phyloP scores from a whole-genome alignment of 495 filamentous ascomycete genomes.

The Ascobolus immersus region DNA sequence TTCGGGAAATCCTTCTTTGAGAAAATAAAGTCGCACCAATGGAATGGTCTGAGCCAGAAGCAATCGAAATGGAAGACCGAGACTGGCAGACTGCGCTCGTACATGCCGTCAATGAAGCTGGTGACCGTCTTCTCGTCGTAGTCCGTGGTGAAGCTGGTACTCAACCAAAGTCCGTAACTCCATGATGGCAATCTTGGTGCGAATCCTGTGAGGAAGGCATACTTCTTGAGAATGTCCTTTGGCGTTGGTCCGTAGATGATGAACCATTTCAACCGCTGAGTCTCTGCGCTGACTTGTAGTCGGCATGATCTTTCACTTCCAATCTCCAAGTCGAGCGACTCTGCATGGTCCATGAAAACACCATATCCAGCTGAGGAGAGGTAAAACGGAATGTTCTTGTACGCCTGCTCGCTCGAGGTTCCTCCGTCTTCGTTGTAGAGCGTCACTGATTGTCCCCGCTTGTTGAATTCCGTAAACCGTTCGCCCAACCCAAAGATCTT shows the following conservation, averaged over 20 bases:
- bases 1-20: conserved; percentile 43
- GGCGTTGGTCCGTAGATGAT: conserved; percentile 41
- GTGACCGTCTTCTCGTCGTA: conserved; percentile 44
- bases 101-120: conserved; percentile 41
- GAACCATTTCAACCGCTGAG: conserved; percentile 35
- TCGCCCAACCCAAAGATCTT: conserved; percentile 44
- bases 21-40: conserved; percentile 53
- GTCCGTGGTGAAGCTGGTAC: conserved; percentile 42
- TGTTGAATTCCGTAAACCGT: conserved; percentile 43
- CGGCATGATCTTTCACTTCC: conserved; percentile 40
- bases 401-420: conserved; percentile 42
- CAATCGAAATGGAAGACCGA: conserved; percentile 38
- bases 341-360: conserved; percentile 39
- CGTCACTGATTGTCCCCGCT: conserved; percentile 39
- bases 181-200: conserved; percentile 36
- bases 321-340: conserved; percentile 36
- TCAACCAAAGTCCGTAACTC: conserved; percentile 49
- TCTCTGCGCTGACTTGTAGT: conserved; percentile 35
- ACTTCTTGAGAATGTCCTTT: conserved; percentile 38
- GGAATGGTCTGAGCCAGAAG: conserved; percentile 29
- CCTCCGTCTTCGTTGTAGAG: conserved; percentile 53
- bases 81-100: conserved; percentile 34
- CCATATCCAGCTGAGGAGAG: conserved; percentile 42
- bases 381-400: conserved; percentile 52
- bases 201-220: conserved; percentile 34